Base-by-base conservation (phyloP, 371 early-diverging fungal species). In the Zopfochytrium polystomum region DNA sequence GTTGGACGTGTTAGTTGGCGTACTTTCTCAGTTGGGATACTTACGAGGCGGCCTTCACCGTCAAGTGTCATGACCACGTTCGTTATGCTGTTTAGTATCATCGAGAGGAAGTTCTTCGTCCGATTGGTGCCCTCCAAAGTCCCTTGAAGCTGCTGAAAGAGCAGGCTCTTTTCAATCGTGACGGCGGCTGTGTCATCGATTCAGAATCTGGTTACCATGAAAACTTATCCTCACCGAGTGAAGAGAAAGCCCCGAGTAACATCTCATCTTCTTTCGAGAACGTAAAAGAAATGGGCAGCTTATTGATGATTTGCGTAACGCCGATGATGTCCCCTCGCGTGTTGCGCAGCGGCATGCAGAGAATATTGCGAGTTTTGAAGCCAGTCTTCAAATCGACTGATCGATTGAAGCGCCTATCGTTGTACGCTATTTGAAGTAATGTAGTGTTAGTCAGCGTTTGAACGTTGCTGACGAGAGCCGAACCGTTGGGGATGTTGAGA, bases 221-320 rank as follows among this genome's bases (percentile, higher is more conserved):
- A 44, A 35, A 20, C 32, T 23, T 11, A 22, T 23, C 2, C 51
- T 56, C 55, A 74, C 77, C 77, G n/a, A 78, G 57, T 1, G 71
- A 52, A 3, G 77, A 62, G 57, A 80, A 80, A 2, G 77, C 71
- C 42, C 33, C 48, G 3, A 76, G 34, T 20, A 76, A 63, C n/a
- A 54, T 13, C 50, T 74, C 75, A 55, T 80, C 80, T 26, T 78
- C 80, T 23, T 60, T 55, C 2, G 60, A 54, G 55, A 80, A 80
- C 5, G 50, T 29, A 6, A 60, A 48, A 2, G 32, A 53, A 2
- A 60, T 73, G n/a, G 74, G 73, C n/a, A 72, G 58, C 55, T 80
- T 80, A 52, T 79, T 79, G 65, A 80, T 78, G 50, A 79, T 65
- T 62, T 81, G 82, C 5, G 72, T 70, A 11, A 80, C 82, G 3